Evolutionary conservation across 2,329 filamentous ascomycete species (phyloP), one percentile per base, ranked within the genome.

Genomic region (Exophiala dermatitidis): DNA sequence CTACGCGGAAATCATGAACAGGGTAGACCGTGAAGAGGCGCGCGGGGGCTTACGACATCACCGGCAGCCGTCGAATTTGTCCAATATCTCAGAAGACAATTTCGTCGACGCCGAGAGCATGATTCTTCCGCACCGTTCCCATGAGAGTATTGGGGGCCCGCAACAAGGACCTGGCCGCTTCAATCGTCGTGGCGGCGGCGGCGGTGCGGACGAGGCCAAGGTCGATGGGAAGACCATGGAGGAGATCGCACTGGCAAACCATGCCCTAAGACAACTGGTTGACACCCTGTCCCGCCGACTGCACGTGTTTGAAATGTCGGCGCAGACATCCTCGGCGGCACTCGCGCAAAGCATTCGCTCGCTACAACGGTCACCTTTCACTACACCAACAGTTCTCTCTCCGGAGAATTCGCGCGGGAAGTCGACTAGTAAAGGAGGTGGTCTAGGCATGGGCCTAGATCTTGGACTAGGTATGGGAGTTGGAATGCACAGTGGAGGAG

Each of bases 301-400:
- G n/a, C 87, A 93, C 64, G 86, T 90, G 58, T 98, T 95, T 72
- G 91, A 98, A 70, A 84, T 89, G 37, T 90, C 88, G 63, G 89
- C 90, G 0, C 93, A 97, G 70, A 89, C 85, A 59, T 90, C 86
- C 36, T 88, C 86, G 49, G 81, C 90, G 71, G 88, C 89, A 2
- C 78, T 97, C 33, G 88, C 90, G 9, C 89, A 96, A 67, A 95
- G 88, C 62, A 83, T 83, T 63, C 72, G 76, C 60, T 71, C 74
- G 54, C 69, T 77, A 51, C 71, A 74, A 37, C 69, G 71, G 40
- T 47, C 60, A 55, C 46, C 52, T 44, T 28, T 61, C 56, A 12
- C 57, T 58, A 34, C 57, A 54, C 40, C 59, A 19, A 19, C 19
- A 47, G 34, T 59, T 12, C 50, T 59, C 8, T 52, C 51, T 4